Evolutionary conservation across 164 flowering plant genomes (phyloP).

Genomic region (Macadamia integrifolia): DNA sequence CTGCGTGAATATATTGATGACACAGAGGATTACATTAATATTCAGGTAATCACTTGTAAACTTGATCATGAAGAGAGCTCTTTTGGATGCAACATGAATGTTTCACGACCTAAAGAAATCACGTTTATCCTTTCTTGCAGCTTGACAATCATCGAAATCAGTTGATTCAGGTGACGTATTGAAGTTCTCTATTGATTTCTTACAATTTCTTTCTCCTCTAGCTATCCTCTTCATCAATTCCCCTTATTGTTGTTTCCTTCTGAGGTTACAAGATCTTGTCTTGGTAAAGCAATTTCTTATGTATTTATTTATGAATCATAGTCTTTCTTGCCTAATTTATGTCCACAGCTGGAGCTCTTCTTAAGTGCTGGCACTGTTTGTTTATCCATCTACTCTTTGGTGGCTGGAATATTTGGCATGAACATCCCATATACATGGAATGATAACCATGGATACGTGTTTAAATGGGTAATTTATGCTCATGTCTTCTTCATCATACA

Average conservation of each 20-base stretch:
- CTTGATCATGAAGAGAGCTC: neutral
- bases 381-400: constrained; percentile 70
- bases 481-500: neutral
- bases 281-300: neutral
- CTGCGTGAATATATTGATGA: constrained; percentile 94
- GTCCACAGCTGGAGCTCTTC: constrained; percentile 85
- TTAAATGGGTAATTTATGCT: constrained; percentile 70
- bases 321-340: neutral
- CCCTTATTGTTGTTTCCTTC: neutral
- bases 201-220: neutral
- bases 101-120: constrained; percentile 1
- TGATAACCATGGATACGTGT: constrained; percentile 54
- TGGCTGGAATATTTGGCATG: constrained; percentile 90
- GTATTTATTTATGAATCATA: neutral
- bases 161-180: constrained; percentile 73
- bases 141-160: constrained; percentile 96
- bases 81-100: neutral
- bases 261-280: neutral
- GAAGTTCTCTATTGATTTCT: neutral
- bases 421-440: constrained; percentile 91
- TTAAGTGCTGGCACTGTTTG: constrained; percentile 83
- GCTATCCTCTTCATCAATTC: neutral
- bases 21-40: constrained; percentile 95
- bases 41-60: constrained; percentile 54
- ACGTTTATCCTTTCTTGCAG: constrained; percentile 36